Evolutionary conservation across 2,329 filamentous ascomycete species (phyloP), one percentile per base, ranked within the genome.

Genomic region (Penicillium sp.): DNA sequence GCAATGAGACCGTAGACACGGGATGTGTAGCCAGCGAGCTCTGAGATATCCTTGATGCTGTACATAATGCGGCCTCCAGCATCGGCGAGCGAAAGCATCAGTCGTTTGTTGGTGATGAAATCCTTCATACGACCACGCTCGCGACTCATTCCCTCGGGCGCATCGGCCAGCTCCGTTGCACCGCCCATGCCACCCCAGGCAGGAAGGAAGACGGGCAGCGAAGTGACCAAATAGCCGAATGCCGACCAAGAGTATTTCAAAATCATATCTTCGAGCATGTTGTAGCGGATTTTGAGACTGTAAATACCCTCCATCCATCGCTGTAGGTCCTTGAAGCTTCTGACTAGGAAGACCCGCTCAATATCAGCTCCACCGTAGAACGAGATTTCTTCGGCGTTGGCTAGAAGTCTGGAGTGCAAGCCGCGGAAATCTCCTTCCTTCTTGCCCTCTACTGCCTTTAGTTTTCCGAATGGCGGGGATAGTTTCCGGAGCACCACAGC

Each of bases 51-150:
- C 72, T 99, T 99, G 77, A 99, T 95, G 54, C 88, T 93, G 76
- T 99, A 99, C 93, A 99, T 99, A 89, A 99, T 96, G 39, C 93
- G 82, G 22, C 92, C 92, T 51, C 93, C 93, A 1, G 93, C 93
- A 71, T 99, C 93, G 9, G 93, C 93, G 31, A 99, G 80, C 13
- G 92, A 97, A 28, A 99, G 80, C 93, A 99, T 97, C 33, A 99
- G 84, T 4, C 93, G 84, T 72, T 99, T 97, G 75, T 99, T 99
- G 11, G 93, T 99, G 72, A 99, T 96, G 72, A 99, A 99, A 29
- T 95, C 89, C 74, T 95, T 93, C 89, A 97, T 99, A 34, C 95
- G 88, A 49, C 86, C 84, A 39, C 88, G 82, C 69, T 95, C 89
- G 25, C 87, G 81, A 33, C 65, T 62, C 16, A 64, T 57, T 4